These are phyloP conservation scores for Exserohilum rostratum DNA, from an alignment of 2,329 filamentous ascomycete genomes.

Conservation along the genomic window DNA sequence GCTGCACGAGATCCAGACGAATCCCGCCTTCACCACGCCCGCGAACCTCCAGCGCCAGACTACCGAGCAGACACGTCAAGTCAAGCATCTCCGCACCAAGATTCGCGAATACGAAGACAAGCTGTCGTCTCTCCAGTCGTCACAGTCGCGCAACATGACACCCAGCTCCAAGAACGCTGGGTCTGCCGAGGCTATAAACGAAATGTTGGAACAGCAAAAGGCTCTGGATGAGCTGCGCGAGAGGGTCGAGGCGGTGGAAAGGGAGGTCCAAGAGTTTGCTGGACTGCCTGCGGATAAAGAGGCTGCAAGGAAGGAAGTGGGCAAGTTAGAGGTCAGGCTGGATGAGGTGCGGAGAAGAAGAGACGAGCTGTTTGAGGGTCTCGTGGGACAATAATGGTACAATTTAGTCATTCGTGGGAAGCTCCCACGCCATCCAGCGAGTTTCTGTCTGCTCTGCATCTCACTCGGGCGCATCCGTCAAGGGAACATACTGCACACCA, in stretches of 20 bases:
- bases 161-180: conserved; percentile 41
- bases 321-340: conserved; percentile 69
- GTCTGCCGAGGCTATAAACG: conserved; percentile 60
- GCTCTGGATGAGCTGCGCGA: conserved; percentile 66
- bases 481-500: conserved; percentile 76
- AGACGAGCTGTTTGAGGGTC: conserved; percentile 75
- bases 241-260: conserved; percentile 65
- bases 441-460: background rate
- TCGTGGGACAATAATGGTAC: conserved; percentile 59
- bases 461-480: conserved; percentile 69
- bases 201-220: conserved; percentile 65
- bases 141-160: conserved; percentile 29
- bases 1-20: conserved; percentile 36
- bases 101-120: conserved; percentile 66
- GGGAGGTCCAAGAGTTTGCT: conserved; percentile 69
- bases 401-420: background rate
- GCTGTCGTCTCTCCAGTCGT: conserved; percentile 47
- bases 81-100: conserved; percentile 69
- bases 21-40: conserved; percentile 53
- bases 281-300: conserved; percentile 74
- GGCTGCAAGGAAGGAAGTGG: conserved; percentile 72
- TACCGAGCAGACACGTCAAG: conserved; percentile 72
- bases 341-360: conserved; percentile 65
- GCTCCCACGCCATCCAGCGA: background rate
- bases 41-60: conserved; percentile 70